These are phyloP conservation scores for Toxoplasma gondii DNA, from an alignment of 169 alveolate genomes.

Conservation along the genomic window DNA sequence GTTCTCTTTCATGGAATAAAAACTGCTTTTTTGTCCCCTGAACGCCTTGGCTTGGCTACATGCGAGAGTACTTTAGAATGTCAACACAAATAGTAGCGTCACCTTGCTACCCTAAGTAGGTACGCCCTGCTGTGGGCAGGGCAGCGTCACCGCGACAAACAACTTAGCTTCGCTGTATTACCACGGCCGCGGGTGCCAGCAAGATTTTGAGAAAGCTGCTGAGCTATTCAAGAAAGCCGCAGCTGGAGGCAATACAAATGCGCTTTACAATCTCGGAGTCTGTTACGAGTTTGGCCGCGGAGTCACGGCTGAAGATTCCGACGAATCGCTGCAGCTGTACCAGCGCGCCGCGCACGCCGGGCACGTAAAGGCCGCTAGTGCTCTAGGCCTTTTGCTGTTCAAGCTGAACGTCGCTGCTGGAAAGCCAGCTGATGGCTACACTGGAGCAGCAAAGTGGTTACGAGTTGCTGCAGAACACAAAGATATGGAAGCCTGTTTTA, in stretches of 20 bases:
- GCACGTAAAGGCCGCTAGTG: slow-evolving; percentile 36
- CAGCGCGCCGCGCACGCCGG: slow-evolving; percentile 32
- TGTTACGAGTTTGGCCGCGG: slow-evolving; percentile 51
- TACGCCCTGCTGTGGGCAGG: background rate
- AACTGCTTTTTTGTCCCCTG: too few species aligned
- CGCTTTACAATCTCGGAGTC: slow-evolving; percentile 17
- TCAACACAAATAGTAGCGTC: too few species aligned
- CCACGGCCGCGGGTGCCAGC: slow-evolving; percentile 35
- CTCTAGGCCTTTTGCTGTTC: slow-evolving; percentile 34
- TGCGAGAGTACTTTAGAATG: too few species aligned
- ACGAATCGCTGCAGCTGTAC: slow-evolving; percentile 2
- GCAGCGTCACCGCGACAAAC: slow-evolving; percentile 18
- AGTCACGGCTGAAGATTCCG: slow-evolving; percentile 28
- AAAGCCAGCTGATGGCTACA: slow-evolving; percentile 21
- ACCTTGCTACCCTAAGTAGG: too few species aligned
- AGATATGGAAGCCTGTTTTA: background rate
- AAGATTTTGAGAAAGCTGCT: slow-evolving; percentile 35
- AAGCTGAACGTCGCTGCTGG: slow-evolving; percentile 24
- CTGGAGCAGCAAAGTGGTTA: slow-evolving; percentile 40
- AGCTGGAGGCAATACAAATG: background rate
- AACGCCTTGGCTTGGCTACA: too few species aligned
- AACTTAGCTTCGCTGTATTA: slow-evolving; percentile 34
- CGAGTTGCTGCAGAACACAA: slow-evolving; percentile 20
- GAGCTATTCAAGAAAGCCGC: slow-evolving; percentile 41
- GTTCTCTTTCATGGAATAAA: too few species aligned